Conservation (phyloP, 2,329 filamentous ascomycete species). For the Phialophora expanda region DNA sequence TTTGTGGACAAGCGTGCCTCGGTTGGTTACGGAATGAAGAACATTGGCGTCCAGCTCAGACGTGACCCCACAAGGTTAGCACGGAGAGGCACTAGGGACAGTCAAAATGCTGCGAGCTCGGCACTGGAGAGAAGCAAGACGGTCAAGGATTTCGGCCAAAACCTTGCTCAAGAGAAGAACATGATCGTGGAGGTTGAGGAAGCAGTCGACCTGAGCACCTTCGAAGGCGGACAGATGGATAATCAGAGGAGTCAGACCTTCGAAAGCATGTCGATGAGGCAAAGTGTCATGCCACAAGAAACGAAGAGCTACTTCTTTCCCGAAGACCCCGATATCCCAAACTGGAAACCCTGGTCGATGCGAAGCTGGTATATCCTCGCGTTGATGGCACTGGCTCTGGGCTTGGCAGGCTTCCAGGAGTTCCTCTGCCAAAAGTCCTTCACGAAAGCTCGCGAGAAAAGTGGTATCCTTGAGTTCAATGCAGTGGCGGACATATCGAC, state of each 20-base stretch:
- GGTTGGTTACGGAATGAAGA: constrained; percentile 39
- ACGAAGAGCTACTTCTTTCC: constrained; percentile 45
- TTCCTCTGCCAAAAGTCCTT: constrained; percentile 44
- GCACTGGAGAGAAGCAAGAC: constrained; percentile 37
- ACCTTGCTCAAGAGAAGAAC: constrained; percentile 51
- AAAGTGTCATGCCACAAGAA: constrained; percentile 38
- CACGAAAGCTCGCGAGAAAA: constrained; percentile 47
- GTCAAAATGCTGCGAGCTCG: constrained; percentile 14
- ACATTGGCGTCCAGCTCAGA: constrained; percentile 36
- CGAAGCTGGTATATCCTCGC: constrained; percentile 43
- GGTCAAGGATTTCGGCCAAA: constrained; percentile 47
- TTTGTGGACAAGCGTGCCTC: constrained; percentile 35
- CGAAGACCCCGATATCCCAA: constrained; percentile 44
- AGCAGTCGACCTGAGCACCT: constrained; percentile 51
- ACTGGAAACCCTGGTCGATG: constrained; percentile 48
- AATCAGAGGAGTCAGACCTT: constrained; percentile 25
- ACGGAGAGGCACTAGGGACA: constrained; percentile 16
- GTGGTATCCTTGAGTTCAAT: constrained; percentile 43
- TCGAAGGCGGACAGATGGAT: constrained; percentile 42
- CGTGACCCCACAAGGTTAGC: constrained; percentile 33
- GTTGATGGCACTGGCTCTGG: constrained; percentile 42
- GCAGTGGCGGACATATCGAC: constrained; percentile 41
- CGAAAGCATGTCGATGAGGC: constrained; percentile 20
- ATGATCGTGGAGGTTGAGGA: constrained; percentile 52
- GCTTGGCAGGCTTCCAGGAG: constrained; percentile 45